phyloP scores from a whole-genome alignment of 768 basidiomycete species.

The Amanita rimosa region DNA sequence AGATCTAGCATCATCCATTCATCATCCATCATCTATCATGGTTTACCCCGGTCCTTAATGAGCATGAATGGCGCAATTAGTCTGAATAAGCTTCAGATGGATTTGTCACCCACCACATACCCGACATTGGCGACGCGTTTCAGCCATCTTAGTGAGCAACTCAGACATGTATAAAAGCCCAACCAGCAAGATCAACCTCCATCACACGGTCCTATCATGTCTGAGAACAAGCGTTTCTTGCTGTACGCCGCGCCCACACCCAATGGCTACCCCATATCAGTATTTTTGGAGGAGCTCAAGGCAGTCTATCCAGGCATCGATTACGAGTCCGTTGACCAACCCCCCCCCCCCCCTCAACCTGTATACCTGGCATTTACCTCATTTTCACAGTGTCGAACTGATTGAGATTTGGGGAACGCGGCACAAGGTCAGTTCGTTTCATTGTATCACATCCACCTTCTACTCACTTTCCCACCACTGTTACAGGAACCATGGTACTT shows the following conservation, averaged over 20 bases:
- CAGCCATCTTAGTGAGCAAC: no score
- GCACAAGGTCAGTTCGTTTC: neutral
- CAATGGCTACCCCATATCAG: constrained; percentile 37
- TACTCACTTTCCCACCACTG: neutral
- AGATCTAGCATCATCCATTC: no score
- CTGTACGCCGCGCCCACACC: constrained; percentile 35
- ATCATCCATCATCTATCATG: no score
- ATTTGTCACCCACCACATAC: no score
- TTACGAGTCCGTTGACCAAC: constrained; percentile 11
- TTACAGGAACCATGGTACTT: constrained; percentile 60
- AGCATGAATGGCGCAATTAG: no score
- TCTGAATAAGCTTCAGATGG: no score
- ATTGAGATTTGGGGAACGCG: constrained; percentile 39
- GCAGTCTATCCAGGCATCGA: constrained; percentile 25
- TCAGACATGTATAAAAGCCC: no score
- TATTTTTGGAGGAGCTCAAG: constrained; percentile 46
- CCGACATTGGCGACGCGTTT: no score
- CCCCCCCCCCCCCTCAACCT: neutral
- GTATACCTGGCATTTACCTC: neutral
- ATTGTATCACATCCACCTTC: neutral
- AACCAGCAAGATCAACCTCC: no score
- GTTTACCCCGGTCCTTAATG: no score
- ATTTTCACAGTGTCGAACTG: neutral
- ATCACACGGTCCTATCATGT: neutral
- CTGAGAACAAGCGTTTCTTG: constrained; percentile 15